Percentiles rank a stretch among this genome's conserved stretches.
phyloP scores from a whole-genome alignment of 176 grass and related monocot genomes.

The Microstegium vimineum region DNA sequence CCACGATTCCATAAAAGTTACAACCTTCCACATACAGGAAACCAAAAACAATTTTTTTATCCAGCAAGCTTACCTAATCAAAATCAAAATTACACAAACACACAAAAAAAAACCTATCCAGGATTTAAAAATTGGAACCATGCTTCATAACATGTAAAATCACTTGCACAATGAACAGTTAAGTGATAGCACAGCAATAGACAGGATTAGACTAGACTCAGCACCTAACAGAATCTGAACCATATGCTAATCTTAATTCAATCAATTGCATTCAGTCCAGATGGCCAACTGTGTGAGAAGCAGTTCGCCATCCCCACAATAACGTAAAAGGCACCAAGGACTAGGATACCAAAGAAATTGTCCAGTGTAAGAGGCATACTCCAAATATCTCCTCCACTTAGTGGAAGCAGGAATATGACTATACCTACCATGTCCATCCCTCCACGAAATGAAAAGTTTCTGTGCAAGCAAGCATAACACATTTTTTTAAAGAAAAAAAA shows the following conservation, averaged over 20 bases:
- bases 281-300: not conserved
- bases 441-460: not conserved
- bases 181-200: not conserved
- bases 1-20: not conserved
- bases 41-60: not conserved
- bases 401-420: not conserved
- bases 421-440: not conserved
- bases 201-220: not conserved
- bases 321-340: not conserved
- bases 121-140: not conserved
- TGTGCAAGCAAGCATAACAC: not conserved
- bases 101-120: not conserved
- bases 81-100: not conserved
- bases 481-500: not conserved
- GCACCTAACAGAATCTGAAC: not conserved
- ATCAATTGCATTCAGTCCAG: not conserved
- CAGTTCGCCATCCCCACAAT: not conserved
- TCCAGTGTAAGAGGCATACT: not conserved
- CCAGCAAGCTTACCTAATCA: not conserved
- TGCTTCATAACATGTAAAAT: not conserved
- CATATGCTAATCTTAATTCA: not conserved
- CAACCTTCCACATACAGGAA: not conserved
- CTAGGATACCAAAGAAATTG: not conserved
- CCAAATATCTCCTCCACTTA: not conserved
- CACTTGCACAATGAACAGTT: not conserved